These are phyloP conservation scores for Rhizopus microsporus DNA, from an alignment of 371 early-diverging fungal species.

Conservation along the genomic window DNA sequence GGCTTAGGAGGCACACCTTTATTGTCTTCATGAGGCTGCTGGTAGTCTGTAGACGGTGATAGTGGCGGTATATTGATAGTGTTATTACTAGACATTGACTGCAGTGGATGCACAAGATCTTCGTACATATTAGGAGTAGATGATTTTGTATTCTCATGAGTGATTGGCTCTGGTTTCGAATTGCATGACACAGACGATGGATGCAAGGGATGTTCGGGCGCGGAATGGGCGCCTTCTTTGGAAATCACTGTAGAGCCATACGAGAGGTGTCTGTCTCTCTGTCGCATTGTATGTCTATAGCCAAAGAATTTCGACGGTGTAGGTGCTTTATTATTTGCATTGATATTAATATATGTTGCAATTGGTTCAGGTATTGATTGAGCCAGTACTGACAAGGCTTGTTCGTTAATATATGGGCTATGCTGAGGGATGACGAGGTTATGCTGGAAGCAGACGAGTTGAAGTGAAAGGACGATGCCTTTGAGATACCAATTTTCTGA, in stretches of 20 bases:
- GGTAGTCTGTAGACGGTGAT: conserved; percentile 4
- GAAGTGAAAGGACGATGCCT: conserved; percentile 55
- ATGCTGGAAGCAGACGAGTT: conserved; percentile 50
- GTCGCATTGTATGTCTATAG: conserved; percentile 22
- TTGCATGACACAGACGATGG: neutral
- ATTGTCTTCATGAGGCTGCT: neutral
- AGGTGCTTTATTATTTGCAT: conserved; percentile 40
- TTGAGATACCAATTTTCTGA: conserved; percentile 67
- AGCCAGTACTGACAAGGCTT: conserved; percentile 34
- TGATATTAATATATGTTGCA: conserved; percentile 40
- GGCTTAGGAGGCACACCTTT: conserved; percentile 9
- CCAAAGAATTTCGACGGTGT: conserved; percentile 30
- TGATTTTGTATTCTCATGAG: neutral
- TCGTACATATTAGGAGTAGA: neutral
- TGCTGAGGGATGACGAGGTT: conserved; percentile 48
- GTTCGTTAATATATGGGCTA: conserved; percentile 42
- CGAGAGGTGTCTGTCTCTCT: conserved; percentile 31
- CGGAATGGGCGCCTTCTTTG: conserved; percentile 29
- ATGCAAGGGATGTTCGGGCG: conserved; percentile 9
- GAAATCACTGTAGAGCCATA: conserved; percentile 39
- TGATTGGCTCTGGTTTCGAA: neutral
- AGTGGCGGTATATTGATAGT: conserved; percentile 8
- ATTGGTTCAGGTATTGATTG: conserved; percentile 44
- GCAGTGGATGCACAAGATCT: conserved; percentile 27
- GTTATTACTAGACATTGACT: conserved; percentile 9